phyloP scores from a whole-genome alignment of 2,329 filamentous ascomycete genomes.

The Trichoderma sp. region DNA sequence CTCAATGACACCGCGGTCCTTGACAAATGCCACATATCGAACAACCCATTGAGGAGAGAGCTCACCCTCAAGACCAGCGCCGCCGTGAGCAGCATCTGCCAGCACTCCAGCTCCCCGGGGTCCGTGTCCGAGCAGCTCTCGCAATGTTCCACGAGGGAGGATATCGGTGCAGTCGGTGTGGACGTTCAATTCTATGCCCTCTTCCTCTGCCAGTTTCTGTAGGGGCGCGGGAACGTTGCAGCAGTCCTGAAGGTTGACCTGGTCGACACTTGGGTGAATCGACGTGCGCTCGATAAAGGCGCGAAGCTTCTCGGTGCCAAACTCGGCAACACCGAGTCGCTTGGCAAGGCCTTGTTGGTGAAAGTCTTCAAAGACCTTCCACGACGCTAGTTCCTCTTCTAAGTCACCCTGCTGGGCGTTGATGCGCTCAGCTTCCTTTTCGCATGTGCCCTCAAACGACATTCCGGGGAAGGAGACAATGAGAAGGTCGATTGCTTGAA shows the following conservation, averaged over 20 bases:
- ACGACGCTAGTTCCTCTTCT: conserved; percentile 67
- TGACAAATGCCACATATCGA: conserved; percentile 95
- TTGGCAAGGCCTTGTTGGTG: conserved; percentile 70
- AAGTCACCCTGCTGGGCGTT: conserved; percentile 65
- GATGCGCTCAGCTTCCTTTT: conserved; percentile 69
- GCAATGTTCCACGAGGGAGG: conserved; percentile 78
- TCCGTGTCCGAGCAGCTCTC: conserved; percentile 77
- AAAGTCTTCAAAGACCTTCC: conserved; percentile 72
- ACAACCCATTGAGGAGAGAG: conserved; percentile 91
- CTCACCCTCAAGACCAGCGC: conserved; percentile 69
- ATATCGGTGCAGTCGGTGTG: conserved; percentile 95
- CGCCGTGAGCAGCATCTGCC: conserved; percentile 55
- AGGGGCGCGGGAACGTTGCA: conserved; percentile 92
- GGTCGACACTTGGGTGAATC: conserved; percentile 79
- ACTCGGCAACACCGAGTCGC: conserved; percentile 85
- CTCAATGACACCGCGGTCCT: conserved; percentile 92
- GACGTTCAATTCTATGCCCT: conserved; percentile 83
- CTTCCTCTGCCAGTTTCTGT: conserved; percentile 77
- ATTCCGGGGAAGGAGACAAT: conserved; percentile 93
- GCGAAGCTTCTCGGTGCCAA: conserved; percentile 80
- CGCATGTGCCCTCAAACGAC: conserved; percentile 89
- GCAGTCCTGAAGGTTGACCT: conserved; percentile 95
- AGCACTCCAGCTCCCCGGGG: conserved; percentile 74
- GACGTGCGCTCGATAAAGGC: conserved; percentile 71
- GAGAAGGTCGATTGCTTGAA: conserved; percentile 77